These are phyloP conservation scores for Populus hybrid DNA, from an alignment of 441 rosid genomes.

Conservation along the genomic window DNA sequence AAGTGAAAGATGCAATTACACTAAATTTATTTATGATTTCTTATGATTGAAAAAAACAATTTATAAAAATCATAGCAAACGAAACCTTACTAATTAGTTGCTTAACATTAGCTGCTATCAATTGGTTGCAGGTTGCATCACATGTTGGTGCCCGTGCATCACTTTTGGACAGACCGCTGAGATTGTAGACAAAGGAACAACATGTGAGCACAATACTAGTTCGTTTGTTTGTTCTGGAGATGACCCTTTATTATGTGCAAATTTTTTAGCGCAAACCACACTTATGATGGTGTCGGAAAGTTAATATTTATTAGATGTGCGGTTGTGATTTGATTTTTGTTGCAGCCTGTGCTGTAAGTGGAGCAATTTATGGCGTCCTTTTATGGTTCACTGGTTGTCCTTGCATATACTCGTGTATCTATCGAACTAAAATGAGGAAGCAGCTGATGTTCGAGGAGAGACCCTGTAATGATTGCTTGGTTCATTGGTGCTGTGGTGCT, in stretches of 20 bases:
- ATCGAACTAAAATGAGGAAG: slow-evolving; percentile 26
- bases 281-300: not conserved
- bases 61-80: not conserved
- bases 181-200: slow-evolving; percentile 51
- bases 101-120: not conserved
- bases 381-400: slow-evolving; percentile 15
- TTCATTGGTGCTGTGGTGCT: slow-evolving; percentile 24
- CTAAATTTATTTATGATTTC: too few species aligned
- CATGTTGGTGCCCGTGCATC: slow-evolving; percentile 68
- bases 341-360: slow-evolving; percentile 28
- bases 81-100: not conserved
- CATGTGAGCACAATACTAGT: slow-evolving; percentile 1
- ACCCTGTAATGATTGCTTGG: slow-evolving; percentile 29
- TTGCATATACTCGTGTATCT: slow-evolving; percentile 26
- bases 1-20: too few species aligned
- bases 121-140: slow-evolving; percentile 34
- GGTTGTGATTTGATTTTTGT: not conserved
- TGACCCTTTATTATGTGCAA: not conserved
- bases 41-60: too few species aligned
- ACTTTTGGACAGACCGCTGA: slow-evolving; percentile 68
- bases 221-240: not conserved
- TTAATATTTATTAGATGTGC: not conserved
- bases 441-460: slow-evolving; percentile 17
- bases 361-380: slow-evolving; percentile 18
- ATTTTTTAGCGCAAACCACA: too few species aligned